These are phyloP conservation scores for Synchytrium microbalum DNA, from an alignment of 371 early-diverging fungal species.

Conservation along the genomic window DNA sequence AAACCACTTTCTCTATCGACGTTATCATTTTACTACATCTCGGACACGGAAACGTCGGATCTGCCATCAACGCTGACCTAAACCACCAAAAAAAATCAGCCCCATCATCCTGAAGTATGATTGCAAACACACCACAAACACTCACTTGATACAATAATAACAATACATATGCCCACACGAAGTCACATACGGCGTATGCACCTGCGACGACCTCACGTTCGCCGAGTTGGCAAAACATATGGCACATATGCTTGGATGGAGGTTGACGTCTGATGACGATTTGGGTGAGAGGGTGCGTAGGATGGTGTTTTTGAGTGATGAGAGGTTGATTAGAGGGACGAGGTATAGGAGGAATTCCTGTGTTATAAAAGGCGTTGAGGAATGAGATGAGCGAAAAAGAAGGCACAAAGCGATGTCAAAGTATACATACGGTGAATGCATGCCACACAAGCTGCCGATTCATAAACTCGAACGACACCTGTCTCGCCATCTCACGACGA, in stretches of 20 bases:
- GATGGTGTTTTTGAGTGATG: conserved; percentile 53
- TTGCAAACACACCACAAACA: not conserved
- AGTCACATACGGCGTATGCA: conserved; percentile 65
- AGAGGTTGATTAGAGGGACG: conserved; percentile 74
- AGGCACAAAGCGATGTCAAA: not conserved
- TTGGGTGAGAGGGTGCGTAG: conserved; percentile 11
- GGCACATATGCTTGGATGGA: conserved; percentile 47
- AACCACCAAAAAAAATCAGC: not conserved
- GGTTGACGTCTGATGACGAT: conserved; percentile 23
- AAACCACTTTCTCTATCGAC: conserved; percentile 29
- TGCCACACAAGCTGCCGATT: conserved; percentile 93
- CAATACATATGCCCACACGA: conserved; percentile 75
- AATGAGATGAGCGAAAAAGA: not conserved
- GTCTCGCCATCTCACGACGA: conserved; percentile 62
- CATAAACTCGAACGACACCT: conserved; percentile 84
- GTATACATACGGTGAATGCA: conserved; percentile 70
- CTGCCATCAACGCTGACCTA: conserved; percentile 58
- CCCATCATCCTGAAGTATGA: not conserved
- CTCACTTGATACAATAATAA: conserved; percentile 76
- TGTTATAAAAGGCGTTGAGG: not conserved
- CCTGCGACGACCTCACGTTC: conserved; percentile 28
- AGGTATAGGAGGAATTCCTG: conserved; percentile 86
- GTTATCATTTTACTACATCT: conserved; percentile 64
- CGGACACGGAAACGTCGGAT: conserved; percentile 68
- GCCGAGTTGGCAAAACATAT: conserved; percentile 68